These are phyloP conservation scores for Fragilaria radians DNA, from an alignment of 108 stramenopile genomes.

Conservation along the genomic window DNA sequence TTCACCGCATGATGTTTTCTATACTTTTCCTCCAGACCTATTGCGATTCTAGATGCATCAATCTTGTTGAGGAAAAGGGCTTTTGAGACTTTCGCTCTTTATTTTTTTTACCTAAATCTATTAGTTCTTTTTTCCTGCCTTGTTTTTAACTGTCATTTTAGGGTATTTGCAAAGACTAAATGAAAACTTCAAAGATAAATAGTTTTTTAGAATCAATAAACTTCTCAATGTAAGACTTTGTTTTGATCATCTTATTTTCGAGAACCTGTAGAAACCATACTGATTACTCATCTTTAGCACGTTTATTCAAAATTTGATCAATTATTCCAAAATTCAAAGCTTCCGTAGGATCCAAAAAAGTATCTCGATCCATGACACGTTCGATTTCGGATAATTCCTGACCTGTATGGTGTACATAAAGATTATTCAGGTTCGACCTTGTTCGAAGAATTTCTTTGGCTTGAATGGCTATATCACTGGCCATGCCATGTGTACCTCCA, in stretches of 20 bases:
- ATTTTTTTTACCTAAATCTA: too few species aligned
- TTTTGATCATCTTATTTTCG: not conserved
- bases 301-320: conserved; percentile 79
- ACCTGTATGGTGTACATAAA: conserved; percentile 87
- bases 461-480: conserved; percentile 90
- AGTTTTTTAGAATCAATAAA: too few species aligned
- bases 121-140: too few species aligned
- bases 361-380: conserved; percentile 94
- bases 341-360: conserved; percentile 82
- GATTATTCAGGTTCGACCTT: conserved; percentile 63
- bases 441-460: conserved; percentile 79
- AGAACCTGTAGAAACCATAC: not conserved
- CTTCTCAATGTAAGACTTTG: too few species aligned
- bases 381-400: conserved; percentile 72
- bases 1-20: too few species aligned
- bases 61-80: too few species aligned
- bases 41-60: too few species aligned
- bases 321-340: conserved; percentile 91
- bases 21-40: too few species aligned
- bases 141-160: too few species aligned
- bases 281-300: conserved; percentile 20
- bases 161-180: too few species aligned
- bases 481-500: conserved; percentile 95
- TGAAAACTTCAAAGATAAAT: too few species aligned
- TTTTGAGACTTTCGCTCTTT: too few species aligned